phyloP scores from a whole-genome alignment of 768 basidiomycete genomes.

The Boletellus ananas region DNA sequence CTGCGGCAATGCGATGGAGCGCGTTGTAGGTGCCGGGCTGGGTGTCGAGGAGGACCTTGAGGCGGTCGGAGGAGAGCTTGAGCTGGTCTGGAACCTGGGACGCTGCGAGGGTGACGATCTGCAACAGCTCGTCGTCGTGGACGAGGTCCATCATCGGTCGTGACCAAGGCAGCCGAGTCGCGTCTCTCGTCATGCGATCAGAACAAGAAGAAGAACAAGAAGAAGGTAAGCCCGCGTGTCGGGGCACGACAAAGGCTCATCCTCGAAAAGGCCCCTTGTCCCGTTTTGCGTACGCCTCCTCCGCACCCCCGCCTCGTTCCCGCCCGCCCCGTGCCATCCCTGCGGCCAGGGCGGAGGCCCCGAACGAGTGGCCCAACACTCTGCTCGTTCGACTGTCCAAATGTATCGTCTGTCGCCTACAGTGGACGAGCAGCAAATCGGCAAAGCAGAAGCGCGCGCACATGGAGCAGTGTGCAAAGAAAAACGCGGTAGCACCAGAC shows the following conservation, averaged over 20 bases:
- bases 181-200: slow-evolving; percentile 32
- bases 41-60: slow-evolving; percentile 60
- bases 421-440: slow-evolving; percentile 71
- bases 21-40: slow-evolving; percentile 68
- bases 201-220: not conserved
- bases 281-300: slow-evolving; percentile 38
- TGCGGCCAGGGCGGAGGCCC: slow-evolving; percentile 6
- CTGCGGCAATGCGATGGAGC: slow-evolving; percentile 69
- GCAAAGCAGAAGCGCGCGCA: slow-evolving; percentile 61
- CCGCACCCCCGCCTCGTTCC: not conserved
- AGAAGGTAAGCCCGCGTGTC: not conserved
- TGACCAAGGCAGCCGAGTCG: not conserved
- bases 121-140: slow-evolving; percentile 60
- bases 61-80: slow-evolving; percentile 50
- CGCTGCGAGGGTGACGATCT: slow-evolving; percentile 62
- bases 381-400: slow-evolving; percentile 47
- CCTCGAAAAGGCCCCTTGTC: slow-evolving; percentile 16
- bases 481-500: slow-evolving; percentile 47
- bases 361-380: slow-evolving; percentile 40
- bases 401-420: slow-evolving; percentile 61
- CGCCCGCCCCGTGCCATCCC: slow-evolving; percentile 1
- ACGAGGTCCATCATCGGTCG: slow-evolving; percentile 35
- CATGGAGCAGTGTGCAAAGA: slow-evolving; percentile 65
- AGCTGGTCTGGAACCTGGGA: slow-evolving; percentile 61
- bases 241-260: too few relatives aligned